Evolutionary conservation across 768 basidiomycete genomes (phyloP).

Genomic region (Hypsizygus marmoreus): DNA sequence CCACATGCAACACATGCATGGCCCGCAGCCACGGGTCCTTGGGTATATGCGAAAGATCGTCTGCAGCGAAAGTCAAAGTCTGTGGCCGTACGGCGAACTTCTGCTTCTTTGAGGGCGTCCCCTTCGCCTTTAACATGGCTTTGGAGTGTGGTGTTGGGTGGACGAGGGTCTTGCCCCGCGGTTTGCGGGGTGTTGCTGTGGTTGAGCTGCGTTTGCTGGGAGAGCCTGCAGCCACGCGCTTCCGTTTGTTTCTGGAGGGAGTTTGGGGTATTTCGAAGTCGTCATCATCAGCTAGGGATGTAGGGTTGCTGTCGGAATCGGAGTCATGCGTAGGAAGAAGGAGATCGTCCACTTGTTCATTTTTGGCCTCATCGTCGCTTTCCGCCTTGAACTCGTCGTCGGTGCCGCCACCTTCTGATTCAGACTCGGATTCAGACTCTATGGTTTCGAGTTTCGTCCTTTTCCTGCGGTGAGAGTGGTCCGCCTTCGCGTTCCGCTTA

Average conservation of each 20-base stretch:
- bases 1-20: constrained; percentile 91
- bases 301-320: constrained; percentile 35
- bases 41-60: constrained; percentile 55
- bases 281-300: constrained; percentile 33
- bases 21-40: constrained; percentile 83
- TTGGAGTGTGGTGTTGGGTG: constrained; percentile 80
- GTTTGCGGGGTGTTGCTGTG: constrained; percentile 34
- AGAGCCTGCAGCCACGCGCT: constrained; percentile 28
- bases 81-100: constrained; percentile 29
- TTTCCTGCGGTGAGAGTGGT: constrained; percentile 17
- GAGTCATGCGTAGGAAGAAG: constrained; percentile 17
- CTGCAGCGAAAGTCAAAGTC: constrained; percentile 30
- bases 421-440: constrained; percentile 27
- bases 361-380: constrained; percentile 21
- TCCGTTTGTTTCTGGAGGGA: constrained; percentile 56
- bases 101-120: constrained; percentile 19
- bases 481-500: constrained; percentile 15
- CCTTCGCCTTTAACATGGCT: constrained; percentile 48
- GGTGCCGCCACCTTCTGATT: constrained; percentile 24
- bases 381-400: constrained; percentile 25
- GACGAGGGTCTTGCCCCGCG: constrained; percentile 40
- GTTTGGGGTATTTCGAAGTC: constrained; percentile 53
- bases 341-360: constrained; percentile 20
- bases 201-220: constrained; percentile 23
- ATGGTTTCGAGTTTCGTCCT: constrained; percentile 18